Evolutionary conservation across 2,329 filamentous ascomycete species (phyloP), one percentile per base, ranked within the genome.

Genomic region (Beauveria caledonica): DNA sequence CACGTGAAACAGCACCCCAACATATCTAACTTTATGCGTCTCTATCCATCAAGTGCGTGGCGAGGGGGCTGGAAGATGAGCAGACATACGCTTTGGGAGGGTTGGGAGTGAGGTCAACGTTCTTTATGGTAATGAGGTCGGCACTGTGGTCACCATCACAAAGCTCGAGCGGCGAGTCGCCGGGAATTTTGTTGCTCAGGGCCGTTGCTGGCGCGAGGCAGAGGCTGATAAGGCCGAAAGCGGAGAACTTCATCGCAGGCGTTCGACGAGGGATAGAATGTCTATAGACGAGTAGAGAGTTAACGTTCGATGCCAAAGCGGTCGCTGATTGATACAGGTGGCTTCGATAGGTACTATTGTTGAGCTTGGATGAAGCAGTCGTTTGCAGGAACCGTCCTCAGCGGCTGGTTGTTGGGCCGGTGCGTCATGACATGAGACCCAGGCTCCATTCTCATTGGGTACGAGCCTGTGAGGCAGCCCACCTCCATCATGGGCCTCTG

Each of bases 81-180:
- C 25, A 45, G 54, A 83, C 89, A 70, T 85, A 97, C 93, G 92
- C 80, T 71, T 84, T 71, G 40, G 94, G 94, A 62, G 93, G 94
- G 74, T 97, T 97, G 15, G 94, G 94, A 40, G 74, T 71, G 61
- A 99, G 76, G 68, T 97, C 86, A 60, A 97, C 91, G 51, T 83
- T 83, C 64, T 92, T 79, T 68, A 99, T 92, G 48, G 78, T 76
- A 66, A 97, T 78, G 61, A 92, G 82, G 72, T 97, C 86, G 56
- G 84, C 73, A 53, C 75, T 74, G 61, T 90, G 89, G 63, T 89
- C 81, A 62, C 78, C 76, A 65, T 74, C 68, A 72, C 94, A 99
- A 76, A 89, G 90, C 70, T 85, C 78, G 62, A 99, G 81, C 33
- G 94, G 93, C 71, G 93, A 96, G 55, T 93, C 80, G 72, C 94